Percentiles rank a stretch among this genome's conserved stretches.
Evolutionary conservation across 371 early-diverging fungal species (phyloP).

Genomic region (Mortierella sp.): DNA sequence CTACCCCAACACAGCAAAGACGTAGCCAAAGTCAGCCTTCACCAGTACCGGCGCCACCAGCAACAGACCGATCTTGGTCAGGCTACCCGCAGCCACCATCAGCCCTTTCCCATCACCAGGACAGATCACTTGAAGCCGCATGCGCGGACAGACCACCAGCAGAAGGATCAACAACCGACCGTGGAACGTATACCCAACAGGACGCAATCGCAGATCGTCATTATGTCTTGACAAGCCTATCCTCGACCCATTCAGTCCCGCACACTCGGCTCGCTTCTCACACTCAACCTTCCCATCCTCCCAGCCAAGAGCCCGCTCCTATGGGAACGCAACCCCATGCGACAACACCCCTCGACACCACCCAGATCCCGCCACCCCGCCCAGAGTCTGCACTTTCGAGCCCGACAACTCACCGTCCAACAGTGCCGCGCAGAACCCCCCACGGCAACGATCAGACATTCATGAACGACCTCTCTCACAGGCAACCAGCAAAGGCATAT

Average conservation of each 20-base stretch:
- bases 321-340: conserved; percentile 2
- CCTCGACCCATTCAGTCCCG: conserved; percentile 6
- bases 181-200: conserved; percentile 16
- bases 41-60: not conserved
- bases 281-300: conserved; percentile 10
- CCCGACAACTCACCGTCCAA: not conserved
- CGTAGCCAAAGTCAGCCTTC: not conserved
- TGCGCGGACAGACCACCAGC: not conserved
- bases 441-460: not conserved
- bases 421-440: not conserved
- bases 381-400: not conserved
- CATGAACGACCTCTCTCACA: not conserved
- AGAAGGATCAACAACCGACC: not conserved
- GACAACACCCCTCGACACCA: conserved; percentile 1
- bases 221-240: conserved; percentile 37
- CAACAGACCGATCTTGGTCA: not conserved
- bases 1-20: not conserved
- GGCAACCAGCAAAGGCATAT: not conserved
- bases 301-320: conserved; percentile 5
- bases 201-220: conserved; percentile 22
- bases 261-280: conserved; percentile 17
- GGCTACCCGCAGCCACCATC: not conserved
- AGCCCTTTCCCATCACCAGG: not conserved
- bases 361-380: not conserved
- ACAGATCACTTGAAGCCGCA: not conserved